Evolutionary conservation across 345 rosid genomes (phyloP).

Genomic region (Salix suchowensis): DNA sequence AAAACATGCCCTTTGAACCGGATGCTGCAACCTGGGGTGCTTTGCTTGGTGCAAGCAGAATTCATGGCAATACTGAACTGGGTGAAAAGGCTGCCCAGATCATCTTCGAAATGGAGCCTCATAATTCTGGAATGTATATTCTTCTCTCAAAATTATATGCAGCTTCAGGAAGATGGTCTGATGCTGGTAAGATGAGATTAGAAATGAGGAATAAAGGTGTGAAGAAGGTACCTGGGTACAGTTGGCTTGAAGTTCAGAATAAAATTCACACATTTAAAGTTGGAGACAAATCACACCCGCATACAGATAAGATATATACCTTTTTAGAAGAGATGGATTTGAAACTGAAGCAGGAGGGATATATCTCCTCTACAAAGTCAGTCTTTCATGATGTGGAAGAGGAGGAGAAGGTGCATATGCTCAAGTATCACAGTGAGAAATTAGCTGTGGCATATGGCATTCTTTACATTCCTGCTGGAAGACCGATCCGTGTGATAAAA

Average conservation of each 20-base stretch:
- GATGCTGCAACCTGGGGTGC: slow-evolving; percentile 81
- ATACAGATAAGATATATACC: slow-evolving; percentile 47
- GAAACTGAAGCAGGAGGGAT: slow-evolving; percentile 58
- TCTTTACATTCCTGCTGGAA: slow-evolving; percentile 47
- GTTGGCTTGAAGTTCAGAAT: slow-evolving; percentile 68
- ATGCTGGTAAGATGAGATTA: slow-evolving; percentile 53
- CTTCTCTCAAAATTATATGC: slow-evolving; percentile 71
- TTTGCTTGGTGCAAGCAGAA: slow-evolving; percentile 71
- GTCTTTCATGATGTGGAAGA: slow-evolving; percentile 74
- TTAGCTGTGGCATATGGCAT: slow-evolving; percentile 63
- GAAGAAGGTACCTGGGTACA: slow-evolving; percentile 58
- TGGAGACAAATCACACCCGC: slow-evolving; percentile 55
- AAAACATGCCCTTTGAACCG: slow-evolving; percentile 57
- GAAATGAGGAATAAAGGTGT: slow-evolving; percentile 61
- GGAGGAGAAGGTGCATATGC: slow-evolving; percentile 74
- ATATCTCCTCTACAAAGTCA: slow-evolving; percentile 46
- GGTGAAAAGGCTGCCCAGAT: slow-evolving; percentile 61
- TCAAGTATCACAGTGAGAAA: slow-evolving; percentile 62
- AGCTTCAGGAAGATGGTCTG: slow-evolving; percentile 59
- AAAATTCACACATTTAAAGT: slow-evolving; percentile 57
- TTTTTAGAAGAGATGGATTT: slow-evolving; percentile 55
- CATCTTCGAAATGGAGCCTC: slow-evolving; percentile 60
- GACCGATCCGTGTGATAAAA: slow-evolving; percentile 62
- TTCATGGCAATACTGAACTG: slow-evolving; percentile 54
- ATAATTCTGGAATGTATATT: slow-evolving; percentile 67